A percentile compares a stretch with the other conserved stretches of the same genome.
These are phyloP conservation scores for Lepidium campestre DNA, from an alignment of 441 rosid species.

Conservation along the genomic window DNA sequence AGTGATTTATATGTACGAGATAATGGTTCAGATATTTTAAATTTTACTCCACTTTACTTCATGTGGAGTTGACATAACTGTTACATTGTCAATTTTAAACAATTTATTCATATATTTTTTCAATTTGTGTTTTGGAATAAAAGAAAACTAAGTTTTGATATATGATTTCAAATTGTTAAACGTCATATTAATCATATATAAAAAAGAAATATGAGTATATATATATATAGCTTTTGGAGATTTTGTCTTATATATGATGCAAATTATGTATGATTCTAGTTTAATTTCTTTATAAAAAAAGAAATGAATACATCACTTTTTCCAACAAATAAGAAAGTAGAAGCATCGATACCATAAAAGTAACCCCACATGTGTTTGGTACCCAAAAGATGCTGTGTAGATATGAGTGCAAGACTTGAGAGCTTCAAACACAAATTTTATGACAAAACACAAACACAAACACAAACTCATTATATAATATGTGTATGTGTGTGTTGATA, in stretches of 20 bases:
- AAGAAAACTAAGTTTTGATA: too few species aligned
- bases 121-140: too few species aligned
- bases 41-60: too few species aligned
- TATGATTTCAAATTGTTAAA: not conserved
- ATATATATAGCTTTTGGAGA: not conserved
- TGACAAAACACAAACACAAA: not conserved
- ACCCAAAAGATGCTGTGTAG: slow-evolving; percentile 30
- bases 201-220: not conserved
- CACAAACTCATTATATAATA: not conserved
- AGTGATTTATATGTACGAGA: too few species aligned
- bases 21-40: too few species aligned
- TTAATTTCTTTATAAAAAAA: not conserved
- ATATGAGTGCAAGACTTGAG: slow-evolving; percentile 24
- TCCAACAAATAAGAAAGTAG: slow-evolving; percentile 3
- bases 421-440: slow-evolving; percentile 1
- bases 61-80: too few species aligned
- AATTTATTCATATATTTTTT: too few species aligned
- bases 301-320: not conserved
- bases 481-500: not conserved
- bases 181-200: not conserved
- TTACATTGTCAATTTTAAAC: too few species aligned
- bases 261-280: not conserved
- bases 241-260: not conserved
- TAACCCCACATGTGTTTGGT: slow-evolving; percentile 26
- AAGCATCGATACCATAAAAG: slow-evolving; percentile 15